Evolutionary conservation across 441 rosid species (phyloP), one percentile per base, ranked within the genome.

Genomic region (Euphorbia corollata): DNA sequence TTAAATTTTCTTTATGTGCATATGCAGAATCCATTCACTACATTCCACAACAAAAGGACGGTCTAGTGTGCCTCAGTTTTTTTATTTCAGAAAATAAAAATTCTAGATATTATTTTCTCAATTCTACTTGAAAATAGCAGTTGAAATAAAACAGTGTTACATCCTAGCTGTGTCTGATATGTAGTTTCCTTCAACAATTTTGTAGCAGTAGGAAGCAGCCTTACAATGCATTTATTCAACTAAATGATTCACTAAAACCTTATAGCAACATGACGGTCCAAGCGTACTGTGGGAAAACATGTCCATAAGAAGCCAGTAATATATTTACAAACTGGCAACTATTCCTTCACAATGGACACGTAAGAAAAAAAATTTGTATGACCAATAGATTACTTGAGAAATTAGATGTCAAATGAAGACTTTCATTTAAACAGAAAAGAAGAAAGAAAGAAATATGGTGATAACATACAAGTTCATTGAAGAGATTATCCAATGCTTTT

Each of bases 401-500:
- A 56, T 27, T 51, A 16, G 11, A n/a, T 50, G 30, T 2, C 10
- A 43, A 43, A 27, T n/a, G 10, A 67, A 27, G 16, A 30, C 18
- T 16, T 43, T 2, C 41, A 59, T 30, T 23, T 1, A 51, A 19
- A 5, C 12, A 53, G 13, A 60, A 13, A 30, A 55, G 38, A 36
- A 10, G 71, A 45, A 34, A 45, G 50, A 65, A 48, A 7, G 1
- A 36, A 30, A 48, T 8, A 67, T 24, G 1, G 41, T 19, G 39
- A 22, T 50, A 67, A 73, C 91, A 47, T 80, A 90, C 92, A 8
- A 85, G 71, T 65, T 79, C 82, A 45, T 79, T 81, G 30, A 88
- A 86, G 62, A 91, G 90, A 72, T 87, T 80, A 60, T 81, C 85
- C 83, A 88, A 73, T 6, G 73, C 82, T 39, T 91, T 90, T 34